phyloP scores from a whole-genome alignment of 1,284 basidiomycete species.

The Golubevia pallescens region DNA sequence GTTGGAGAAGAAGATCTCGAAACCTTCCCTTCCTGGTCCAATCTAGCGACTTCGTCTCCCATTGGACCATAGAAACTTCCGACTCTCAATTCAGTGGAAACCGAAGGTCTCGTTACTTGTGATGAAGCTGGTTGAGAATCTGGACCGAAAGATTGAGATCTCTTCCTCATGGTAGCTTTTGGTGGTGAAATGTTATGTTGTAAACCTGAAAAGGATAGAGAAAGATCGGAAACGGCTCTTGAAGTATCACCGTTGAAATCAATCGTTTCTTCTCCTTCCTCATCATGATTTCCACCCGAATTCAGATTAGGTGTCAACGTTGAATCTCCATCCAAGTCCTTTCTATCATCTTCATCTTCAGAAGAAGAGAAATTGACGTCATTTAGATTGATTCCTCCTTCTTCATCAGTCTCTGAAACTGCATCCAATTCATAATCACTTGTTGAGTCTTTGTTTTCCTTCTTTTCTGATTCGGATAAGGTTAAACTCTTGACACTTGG shows the following conservation, averaged over 20 bases:
- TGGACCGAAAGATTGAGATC: not conserved
- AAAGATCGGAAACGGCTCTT: slow-evolving; percentile 3
- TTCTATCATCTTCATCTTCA: not conserved
- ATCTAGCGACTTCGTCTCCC: slow-evolving; percentile 28
- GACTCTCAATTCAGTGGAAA: slow-evolving; percentile 19
- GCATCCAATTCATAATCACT: slow-evolving; percentile 3
- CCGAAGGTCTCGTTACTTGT: not conserved
- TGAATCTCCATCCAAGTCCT: not conserved
- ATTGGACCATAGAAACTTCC: slow-evolving; percentile 43
- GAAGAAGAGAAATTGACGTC: not conserved
- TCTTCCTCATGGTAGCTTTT: not conserved
- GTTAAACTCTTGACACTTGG: not conserved
- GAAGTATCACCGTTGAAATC: not conserved
- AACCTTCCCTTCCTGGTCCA: slow-evolving; percentile 23
- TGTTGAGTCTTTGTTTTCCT: not conserved
- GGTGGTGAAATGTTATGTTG: slow-evolving; percentile 8
- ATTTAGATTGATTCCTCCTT: not conserved
- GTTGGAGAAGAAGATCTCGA: slow-evolving; percentile 6
- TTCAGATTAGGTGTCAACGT: not conserved
- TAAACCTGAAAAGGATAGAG: slow-evolving; percentile 12
- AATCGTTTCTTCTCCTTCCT: not conserved
- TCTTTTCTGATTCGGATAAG: not conserved
- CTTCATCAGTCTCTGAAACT: slow-evolving; percentile 3
- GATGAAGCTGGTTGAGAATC: not conserved
- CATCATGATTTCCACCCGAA: not conserved